Evolutionary conservation across 305 asterid genomes (phyloP).

Genomic region (Solanum hybrid): DNA sequence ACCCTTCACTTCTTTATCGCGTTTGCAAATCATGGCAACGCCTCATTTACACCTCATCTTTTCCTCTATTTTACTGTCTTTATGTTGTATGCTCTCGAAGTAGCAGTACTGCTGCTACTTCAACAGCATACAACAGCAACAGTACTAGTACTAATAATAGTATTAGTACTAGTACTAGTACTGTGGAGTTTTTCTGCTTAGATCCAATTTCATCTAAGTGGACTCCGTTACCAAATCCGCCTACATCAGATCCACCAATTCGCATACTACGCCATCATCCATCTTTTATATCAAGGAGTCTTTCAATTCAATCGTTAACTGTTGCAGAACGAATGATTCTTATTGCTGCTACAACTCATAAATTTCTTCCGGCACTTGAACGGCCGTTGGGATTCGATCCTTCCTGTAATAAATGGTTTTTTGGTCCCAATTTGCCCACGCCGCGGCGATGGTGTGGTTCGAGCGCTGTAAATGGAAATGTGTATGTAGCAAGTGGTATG

Average conservation of each 20-base stretch:
- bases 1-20: constrained; percentile 37
- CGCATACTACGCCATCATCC: constrained; percentile 42
- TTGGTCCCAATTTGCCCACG: constrained; percentile 41
- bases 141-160: background rate
- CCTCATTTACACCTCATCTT: constrained; percentile 40
- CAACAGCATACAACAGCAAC: background rate
- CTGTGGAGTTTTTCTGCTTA: constrained; percentile 34
- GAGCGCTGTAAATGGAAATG: constrained; percentile 19
- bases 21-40: constrained; percentile 67
- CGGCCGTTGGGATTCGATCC: constrained; percentile 58
- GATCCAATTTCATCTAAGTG: constrained; percentile 55
- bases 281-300: constrained; percentile 48
- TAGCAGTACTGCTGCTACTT: background rate
- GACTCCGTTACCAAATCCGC: constrained; percentile 43
- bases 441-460: constrained; percentile 71
- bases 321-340: constrained; percentile 30
- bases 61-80: constrained; percentile 50
- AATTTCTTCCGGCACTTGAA: constrained; percentile 43
- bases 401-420: constrained; percentile 32
- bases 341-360: constrained; percentile 38
- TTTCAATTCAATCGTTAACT: constrained; percentile 46
- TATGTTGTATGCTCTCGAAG: constrained; percentile 38
- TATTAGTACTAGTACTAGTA: background rate
- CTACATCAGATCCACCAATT: constrained; percentile 28
- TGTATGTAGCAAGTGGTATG: constrained; percentile 54